A percentile compares a stretch with the other conserved stretches of the same genome.
Evolutionary conservation across 208 protist species (phyloP).

Genomic region (Tritrichomonas foetus): DNA sequence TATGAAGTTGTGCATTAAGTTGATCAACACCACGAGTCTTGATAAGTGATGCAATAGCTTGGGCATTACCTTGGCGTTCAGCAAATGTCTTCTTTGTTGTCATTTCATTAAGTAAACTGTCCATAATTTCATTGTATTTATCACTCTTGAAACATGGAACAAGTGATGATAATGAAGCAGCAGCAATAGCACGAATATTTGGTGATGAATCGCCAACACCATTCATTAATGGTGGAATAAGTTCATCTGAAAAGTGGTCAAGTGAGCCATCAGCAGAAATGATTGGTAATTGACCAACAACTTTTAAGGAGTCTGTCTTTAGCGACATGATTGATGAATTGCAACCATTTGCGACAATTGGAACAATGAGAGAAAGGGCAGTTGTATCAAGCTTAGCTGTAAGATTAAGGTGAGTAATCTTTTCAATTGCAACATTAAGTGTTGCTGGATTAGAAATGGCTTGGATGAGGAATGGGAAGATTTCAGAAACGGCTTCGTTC

Average conservation of each 20-base stretch:
- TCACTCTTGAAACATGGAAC: neutral
- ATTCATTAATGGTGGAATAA: neutral
- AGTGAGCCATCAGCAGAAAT: neutral
- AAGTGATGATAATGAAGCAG: neutral
- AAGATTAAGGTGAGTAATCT: neutral
- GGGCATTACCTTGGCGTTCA: constrained; percentile 11
- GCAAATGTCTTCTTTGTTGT: neutral
- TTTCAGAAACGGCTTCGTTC: neutral
- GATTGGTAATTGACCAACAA: neutral
- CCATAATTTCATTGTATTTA: neutral
- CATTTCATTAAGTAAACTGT: neutral
- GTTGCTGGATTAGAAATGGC: neutral
- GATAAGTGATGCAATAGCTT: constrained; percentile 1
- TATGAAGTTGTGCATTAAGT: neutral
- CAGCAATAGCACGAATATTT: neutral
- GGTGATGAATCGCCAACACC: neutral
- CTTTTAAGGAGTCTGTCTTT: neutral
- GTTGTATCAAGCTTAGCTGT: neutral
- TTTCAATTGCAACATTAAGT: neutral
- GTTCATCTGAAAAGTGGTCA: neutral
- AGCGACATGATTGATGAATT: neutral
- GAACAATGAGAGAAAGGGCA: neutral
- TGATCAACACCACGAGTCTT: neutral
- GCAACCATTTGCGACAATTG: constrained; percentile 2
- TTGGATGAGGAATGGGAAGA: neutral